Base-by-base conservation (phyloP, 306 rosid genomes). In the Lupinus albus region DNA sequence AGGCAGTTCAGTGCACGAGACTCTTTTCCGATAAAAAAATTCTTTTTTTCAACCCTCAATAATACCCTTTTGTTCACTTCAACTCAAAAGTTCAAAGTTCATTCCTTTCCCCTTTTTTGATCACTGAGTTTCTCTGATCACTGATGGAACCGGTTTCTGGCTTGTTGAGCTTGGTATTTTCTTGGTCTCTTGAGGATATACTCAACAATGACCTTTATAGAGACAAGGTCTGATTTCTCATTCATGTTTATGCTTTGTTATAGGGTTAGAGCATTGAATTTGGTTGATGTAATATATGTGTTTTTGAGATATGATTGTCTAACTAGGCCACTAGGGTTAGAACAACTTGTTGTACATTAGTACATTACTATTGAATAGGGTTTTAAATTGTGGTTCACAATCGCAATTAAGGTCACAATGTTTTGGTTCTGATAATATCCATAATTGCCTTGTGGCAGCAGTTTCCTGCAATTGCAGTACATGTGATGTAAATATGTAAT, bases 131-230 rank as follows among this genome's bases (percentile, higher is more conserved):
- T 16, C 28, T 63, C 52, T 72, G 61, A 61, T 62, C 54, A 72
- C 17, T 46, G 21, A 76, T 77, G 81, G 77, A 57, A 28, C 52
- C 32, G 7, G 1, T 9, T 57, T 11, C 30, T 0, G 59, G 36
- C 49, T 72, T 78, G 28, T 4, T 72, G 39, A 14, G 74, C 47
- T 32, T 72, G 61, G 52, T 78, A 0, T 60, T 78, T 59, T 78
- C 82, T 36, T 72, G 78, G 82, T 60, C 78, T 11, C 64, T 72
- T 50, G 53, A 78, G 35, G 82, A 78, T 45, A 35, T 78, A 59
- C 78, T 78, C 71, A 72, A 72, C 54, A 59, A 78, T 59, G 41
- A 67, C 21, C 78, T 78, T 44, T 51, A 57, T 11, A 20, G 7
- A 57, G 74, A 71, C 70, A 78, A 60, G 78, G 78, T 78, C 11